Base-by-base conservation (phyloP, 805 yeast genomes). In the Tetrapisispora nanseiensis region DNA sequence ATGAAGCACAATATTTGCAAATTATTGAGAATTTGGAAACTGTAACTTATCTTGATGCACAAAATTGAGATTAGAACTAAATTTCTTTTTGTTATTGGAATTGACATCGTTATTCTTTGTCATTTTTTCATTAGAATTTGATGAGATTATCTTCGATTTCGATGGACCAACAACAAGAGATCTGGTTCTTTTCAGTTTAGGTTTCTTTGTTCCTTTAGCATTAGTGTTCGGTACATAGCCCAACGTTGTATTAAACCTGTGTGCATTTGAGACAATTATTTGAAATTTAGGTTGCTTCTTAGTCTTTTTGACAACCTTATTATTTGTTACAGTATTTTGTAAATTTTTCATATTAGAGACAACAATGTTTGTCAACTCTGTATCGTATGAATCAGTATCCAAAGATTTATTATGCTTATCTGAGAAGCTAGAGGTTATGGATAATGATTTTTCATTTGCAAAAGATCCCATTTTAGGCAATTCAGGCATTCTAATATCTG, bases 381-480 rank as follows among this genome's bases (percentile, higher is more conserved):
- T 6, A n/a, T 26, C 26, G 6, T 24, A 4, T 18, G 16, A 12
- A 11, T 23, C 8, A 7, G 2, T 24, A 23, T 24, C 16, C 6
- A 16, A 9, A 16, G 38, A 32, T 26, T 23, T 24, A n/a, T 13
- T 23, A 10, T 23, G 28, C 11, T 24, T 35, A 16, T 26, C 28
- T 18, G 38, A 10, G 16, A 35, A 29, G 15, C 18, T 37, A n/a
- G 36, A 29, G 26, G 45, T 42, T 22, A 44, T 36, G 8, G 51
- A 44, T 10, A 24, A 27, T 8, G 54, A 42, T 20, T 47, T 36
- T 19, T 55, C 60, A 37, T 60, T 57, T 30, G 46, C 55, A 44
- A 61, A 61, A 3, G 65, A 60, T 3, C 66, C 66, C 66, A 61
- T 61, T 37, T 60, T 61, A 11, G 66, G 66, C 35, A 61, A 46